phyloP scores from a whole-genome alignment of 495 filamentous ascomycete genomes.

The Talaromyces nanjingensis region DNA sequence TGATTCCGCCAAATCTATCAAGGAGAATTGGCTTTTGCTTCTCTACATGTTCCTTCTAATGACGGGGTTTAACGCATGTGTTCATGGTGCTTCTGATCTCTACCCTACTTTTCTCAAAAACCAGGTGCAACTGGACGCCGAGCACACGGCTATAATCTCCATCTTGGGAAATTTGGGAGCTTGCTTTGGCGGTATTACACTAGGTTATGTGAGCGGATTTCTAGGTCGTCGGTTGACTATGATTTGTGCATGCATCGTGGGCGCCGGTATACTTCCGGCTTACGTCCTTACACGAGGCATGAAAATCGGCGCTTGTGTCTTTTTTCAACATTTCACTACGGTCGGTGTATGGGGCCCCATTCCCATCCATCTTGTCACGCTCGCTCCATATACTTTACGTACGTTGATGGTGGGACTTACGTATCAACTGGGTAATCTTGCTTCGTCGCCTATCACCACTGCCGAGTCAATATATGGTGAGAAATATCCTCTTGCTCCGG shows the following conservation, averaged over 20 bases:
- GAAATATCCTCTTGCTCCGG: slow-evolving; percentile 22
- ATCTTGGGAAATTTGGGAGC: slow-evolving; percentile 23
- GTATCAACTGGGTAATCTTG: slow-evolving; percentile 33
- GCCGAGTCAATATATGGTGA: slow-evolving; percentile 32
- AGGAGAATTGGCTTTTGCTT: slow-evolving; percentile 32
- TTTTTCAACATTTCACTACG: slow-evolving; percentile 32
- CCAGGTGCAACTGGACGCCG: slow-evolving; percentile 23
- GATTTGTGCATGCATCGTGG: slow-evolving; percentile 24
- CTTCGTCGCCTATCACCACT: slow-evolving; percentile 28
- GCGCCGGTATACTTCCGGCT: slow-evolving; percentile 25
- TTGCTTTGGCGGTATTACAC: slow-evolving; percentile 21
- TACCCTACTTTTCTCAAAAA: slow-evolving; percentile 37
- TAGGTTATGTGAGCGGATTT: slow-evolving; percentile 31
- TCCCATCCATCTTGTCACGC: slow-evolving; percentile 28
- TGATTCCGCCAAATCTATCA: slow-evolving; percentile 20
- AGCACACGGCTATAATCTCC: slow-evolving; percentile 28
- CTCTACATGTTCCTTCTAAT: slow-evolving; percentile 37
- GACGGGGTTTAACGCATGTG: slow-evolving; percentile 34
- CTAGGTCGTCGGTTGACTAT: slow-evolving; percentile 30
- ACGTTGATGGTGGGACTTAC: slow-evolving; percentile 26
- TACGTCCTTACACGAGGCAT: slow-evolving; percentile 25
- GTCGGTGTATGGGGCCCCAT: slow-evolving; percentile 28
- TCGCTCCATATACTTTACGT: slow-evolving; percentile 25
- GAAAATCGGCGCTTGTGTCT: slow-evolving; percentile 22
- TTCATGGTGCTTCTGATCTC: slow-evolving; percentile 39